These are phyloP conservation scores for Globisporangium emineosum DNA, from an alignment of 352 stramenopile genomes.

Conservation along the genomic window DNA sequence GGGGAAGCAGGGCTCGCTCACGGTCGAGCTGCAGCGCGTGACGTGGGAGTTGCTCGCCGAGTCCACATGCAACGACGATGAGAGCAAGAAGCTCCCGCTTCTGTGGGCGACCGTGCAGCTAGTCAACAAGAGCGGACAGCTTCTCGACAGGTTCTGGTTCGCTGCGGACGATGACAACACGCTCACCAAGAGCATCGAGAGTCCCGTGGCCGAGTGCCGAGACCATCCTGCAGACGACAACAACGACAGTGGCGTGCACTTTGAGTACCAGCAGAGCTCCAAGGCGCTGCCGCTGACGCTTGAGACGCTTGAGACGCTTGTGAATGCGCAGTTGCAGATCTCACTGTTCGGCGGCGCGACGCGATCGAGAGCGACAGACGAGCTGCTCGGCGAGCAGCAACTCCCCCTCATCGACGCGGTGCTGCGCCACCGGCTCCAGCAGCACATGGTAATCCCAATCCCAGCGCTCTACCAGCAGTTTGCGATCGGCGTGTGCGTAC, in stretches of 20 bases:
- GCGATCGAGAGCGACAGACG: conserved; percentile 28
- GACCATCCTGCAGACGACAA: not conserved
- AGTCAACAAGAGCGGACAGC: conserved; percentile 21
- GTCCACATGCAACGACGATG: not conserved
- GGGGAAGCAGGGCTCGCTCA: conserved; percentile 31
- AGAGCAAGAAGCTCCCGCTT: conserved; percentile 10
- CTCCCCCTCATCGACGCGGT: conserved; percentile 37
- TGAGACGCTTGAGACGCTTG: conserved; percentile 35
- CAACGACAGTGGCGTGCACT: not conserved
- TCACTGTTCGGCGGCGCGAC: conserved; percentile 38
- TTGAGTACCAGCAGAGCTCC: conserved; percentile 56
- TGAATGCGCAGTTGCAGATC: conserved; percentile 33
- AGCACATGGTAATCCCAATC: conserved; percentile 22
- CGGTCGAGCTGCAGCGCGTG: conserved; percentile 31
- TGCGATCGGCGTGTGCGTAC: conserved; percentile 31
- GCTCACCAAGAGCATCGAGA: conserved; percentile 34
- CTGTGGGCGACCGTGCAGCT: conserved; percentile 48
- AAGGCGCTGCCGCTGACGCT: conserved; percentile 31
- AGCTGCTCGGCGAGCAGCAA: conserved; percentile 30
- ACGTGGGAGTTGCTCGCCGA: conserved; percentile 18
- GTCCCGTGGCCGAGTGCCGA: conserved; percentile 3
- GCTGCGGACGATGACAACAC: conserved; percentile 44
- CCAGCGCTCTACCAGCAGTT: conserved; percentile 21
- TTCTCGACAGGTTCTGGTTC: conserved; percentile 55
- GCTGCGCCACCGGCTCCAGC: conserved; percentile 18